phyloP scores from a whole-genome alignment of 306 rosid species.

The Carpinus fangiana region DNA sequence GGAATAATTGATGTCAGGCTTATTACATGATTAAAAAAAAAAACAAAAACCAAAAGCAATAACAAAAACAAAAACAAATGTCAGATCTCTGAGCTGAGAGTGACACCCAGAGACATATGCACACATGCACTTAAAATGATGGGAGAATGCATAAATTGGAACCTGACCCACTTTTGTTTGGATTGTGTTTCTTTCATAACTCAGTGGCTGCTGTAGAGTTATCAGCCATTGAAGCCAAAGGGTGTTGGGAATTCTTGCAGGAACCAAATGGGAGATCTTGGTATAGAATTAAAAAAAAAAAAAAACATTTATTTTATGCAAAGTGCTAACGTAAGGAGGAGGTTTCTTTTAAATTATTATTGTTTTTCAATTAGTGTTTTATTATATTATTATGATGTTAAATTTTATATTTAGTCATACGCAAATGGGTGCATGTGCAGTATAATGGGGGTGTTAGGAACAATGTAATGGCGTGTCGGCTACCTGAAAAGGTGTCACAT shows the following conservation, averaged over 20 bases:
- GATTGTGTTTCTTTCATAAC: constrained; percentile 20
- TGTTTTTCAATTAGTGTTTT: not conserved
- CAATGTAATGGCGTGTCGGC: constrained; percentile 61
- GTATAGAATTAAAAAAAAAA: constrained; percentile 14
- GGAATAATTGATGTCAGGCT: constrained; percentile 42
- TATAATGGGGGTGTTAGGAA: constrained; percentile 26
- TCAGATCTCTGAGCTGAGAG: constrained; percentile 38
- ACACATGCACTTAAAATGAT: constrained; percentile 48
- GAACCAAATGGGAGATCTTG: constrained; percentile 29
- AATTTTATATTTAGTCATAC: not conserved
- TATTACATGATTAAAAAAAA: constrained; percentile 42
- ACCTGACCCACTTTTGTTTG: constrained; percentile 38
- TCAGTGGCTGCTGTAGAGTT: not conserved
- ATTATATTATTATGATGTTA: not conserved
- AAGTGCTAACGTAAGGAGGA: constrained; percentile 7
- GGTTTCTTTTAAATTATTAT: not conserved
- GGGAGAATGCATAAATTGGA: not conserved
- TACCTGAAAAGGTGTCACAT: constrained; percentile 32
- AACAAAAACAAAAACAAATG: constrained; percentile 29
- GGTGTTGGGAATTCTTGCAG: constrained; percentile 16
- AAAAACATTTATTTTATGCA: not conserved
- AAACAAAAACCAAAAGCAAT: constrained; percentile 4
- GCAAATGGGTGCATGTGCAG: constrained; percentile 58
- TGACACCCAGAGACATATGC: constrained; percentile 28
- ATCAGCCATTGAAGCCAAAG: constrained; percentile 3